Base-by-base conservation (phyloP, 345 rosid species). In the Cardamine resedifolia region DNA sequence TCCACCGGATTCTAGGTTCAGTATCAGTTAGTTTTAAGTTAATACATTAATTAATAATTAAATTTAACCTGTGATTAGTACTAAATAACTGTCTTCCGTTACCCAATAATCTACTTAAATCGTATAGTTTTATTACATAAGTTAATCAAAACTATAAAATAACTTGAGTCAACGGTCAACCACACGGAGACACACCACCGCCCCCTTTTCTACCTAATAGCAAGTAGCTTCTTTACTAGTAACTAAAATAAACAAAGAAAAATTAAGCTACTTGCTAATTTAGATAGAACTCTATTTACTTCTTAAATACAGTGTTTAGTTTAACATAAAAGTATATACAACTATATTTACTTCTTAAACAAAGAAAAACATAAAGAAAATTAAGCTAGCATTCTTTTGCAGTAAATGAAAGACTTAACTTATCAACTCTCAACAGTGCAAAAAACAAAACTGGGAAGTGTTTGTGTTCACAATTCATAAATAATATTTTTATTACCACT, bases 81-180 rank as follows among this genome's bases (percentile, higher is more conserved):
- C 64, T 61, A 31, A 68, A 58, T 51, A 64, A 73, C 58, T 49
- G 66, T 56, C 26, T 45, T 31, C 70, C 49, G 78, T 50, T 74
- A 55, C 45, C 20, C 34, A 67, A 81, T 79, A 5, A 71, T 63
- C 56, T 31, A 43, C 16, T 64, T 9, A 50, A 70, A 64, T 48
- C 39, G 15, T 24, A 12, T 12, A 7, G 43, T 10, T 63, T 63
- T 7, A 44, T 44, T 2, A 16, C 16, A 27, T 18, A 30, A 1
- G 8, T 20, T 75, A 18, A 61, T 60, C 10, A 77, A 55, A 31
- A 14, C 3, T 65, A 14, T 15, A 31, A 10, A 41, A 33, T 31
- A 48, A 48, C 23, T 15, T 12, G 41, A 74, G 81, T 85, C 86
- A 83, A 72, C 58, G 81, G 86, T 83, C 85, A 81, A 85, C 63